These are phyloP conservation scores for Gremmenia infestans DNA, from an alignment of 2,329 filamentous ascomycete genomes.

Conservation along the genomic window DNA sequence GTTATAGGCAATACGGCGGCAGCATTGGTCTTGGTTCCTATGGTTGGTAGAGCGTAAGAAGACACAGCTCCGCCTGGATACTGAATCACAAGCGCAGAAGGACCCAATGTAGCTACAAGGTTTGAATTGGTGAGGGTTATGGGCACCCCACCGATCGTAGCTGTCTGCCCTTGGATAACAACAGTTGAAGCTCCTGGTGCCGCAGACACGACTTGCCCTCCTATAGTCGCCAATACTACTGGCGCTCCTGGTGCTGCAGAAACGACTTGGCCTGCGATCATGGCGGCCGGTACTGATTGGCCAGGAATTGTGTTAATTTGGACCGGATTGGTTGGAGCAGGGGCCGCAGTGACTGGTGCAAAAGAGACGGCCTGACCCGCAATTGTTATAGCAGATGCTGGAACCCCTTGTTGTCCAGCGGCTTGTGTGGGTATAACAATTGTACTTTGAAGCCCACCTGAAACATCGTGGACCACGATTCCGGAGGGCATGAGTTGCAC, in stretches of 20 bases:
- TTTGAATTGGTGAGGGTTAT: constrained; percentile 13
- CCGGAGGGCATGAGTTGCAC: background rate
- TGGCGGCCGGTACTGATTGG: constrained; percentile 16
- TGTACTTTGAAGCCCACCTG: background rate
- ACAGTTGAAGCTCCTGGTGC: background rate
- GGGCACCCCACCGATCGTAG: constrained; percentile 7
- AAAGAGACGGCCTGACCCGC: background rate
- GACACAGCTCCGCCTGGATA: constrained; percentile 10
- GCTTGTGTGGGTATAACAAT: background rate
- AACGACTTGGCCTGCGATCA: constrained; percentile 13
- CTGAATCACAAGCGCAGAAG: constrained; percentile 11
- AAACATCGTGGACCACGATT: background rate
- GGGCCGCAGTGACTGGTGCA: background rate
- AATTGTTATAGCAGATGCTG: background rate
- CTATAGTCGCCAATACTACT: background rate
- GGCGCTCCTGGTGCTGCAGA: constrained; percentile 9
- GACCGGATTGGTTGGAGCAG: background rate
- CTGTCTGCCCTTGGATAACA: constrained; percentile 1
- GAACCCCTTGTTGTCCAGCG: background rate
- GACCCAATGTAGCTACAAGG: constrained; percentile 4
- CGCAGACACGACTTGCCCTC: constrained; percentile 5
- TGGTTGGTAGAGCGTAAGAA: constrained; percentile 4
- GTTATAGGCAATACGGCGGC: constrained; percentile 1
- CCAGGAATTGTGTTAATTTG: background rate
- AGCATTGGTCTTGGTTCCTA: background rate